phyloP scores from a whole-genome alignment of 75 land plant genomes.

The Sequoiadendron giganteum region DNA sequence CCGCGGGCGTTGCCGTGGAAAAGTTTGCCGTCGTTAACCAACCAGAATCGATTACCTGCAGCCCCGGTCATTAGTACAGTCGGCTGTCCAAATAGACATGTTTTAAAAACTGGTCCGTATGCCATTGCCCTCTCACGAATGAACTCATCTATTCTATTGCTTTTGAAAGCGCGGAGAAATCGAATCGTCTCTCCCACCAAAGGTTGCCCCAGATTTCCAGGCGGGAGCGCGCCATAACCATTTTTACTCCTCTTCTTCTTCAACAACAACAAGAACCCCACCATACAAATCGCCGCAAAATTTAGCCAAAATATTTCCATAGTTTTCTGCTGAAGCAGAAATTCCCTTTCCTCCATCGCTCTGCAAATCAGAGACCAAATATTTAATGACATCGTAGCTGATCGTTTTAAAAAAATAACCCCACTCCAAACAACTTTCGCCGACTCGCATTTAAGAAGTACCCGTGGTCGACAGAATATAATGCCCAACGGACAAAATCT shows the following conservation, averaged over 20 bases:
- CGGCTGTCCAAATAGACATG: neutral
- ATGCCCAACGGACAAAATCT: neutral
- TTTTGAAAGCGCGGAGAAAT: neutral
- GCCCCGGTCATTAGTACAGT: neutral
- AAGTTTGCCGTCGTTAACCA: neutral
- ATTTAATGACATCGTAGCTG: too few relatives aligned
- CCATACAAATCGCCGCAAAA: too few relatives aligned
- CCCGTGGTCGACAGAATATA: neutral
- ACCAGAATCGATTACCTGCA: neutral
- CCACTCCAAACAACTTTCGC: neutral
- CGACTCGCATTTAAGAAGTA: neutral
- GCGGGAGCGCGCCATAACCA: neutral
- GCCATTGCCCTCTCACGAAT: neutral
- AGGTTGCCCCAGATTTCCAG: constrained; percentile 21
- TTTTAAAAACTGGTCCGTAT: constrained; percentile 22
- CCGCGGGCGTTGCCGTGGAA: neutral
- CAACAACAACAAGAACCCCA: neutral
- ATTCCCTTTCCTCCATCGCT: too few relatives aligned
- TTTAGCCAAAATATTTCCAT: neutral
- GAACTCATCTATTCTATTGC: constrained; percentile 1
- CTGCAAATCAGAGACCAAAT: neutral
- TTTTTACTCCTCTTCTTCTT: neutral
- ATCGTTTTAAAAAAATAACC: neutral
- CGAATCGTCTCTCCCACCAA: constrained; percentile 17
- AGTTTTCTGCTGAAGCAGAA: neutral